phyloP scores from a whole-genome alignment of 139 green algal species.

The Coelastrella sp. region DNA sequence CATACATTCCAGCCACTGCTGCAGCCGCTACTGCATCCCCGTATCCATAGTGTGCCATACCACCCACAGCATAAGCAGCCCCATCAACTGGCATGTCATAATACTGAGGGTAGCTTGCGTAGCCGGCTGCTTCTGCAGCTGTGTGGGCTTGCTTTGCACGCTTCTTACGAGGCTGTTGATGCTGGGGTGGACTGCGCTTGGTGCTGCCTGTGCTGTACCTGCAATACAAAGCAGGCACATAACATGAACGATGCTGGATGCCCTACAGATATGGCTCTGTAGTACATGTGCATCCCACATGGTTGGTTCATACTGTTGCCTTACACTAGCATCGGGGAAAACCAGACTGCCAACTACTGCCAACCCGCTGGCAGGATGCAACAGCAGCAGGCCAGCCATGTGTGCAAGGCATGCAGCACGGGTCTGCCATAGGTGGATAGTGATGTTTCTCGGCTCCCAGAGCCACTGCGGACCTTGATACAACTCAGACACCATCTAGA shows the following conservation, averaged over 20 bases:
- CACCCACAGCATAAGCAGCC: background rate
- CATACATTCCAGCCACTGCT: background rate
- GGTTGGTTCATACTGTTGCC: too few relatives aligned
- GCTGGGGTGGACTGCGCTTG: background rate
- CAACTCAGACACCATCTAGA: too few relatives aligned
- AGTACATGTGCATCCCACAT: too few relatives aligned
- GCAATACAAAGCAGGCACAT: background rate
- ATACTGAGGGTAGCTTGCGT: background rate
- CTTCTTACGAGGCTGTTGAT: slow-evolving; percentile 33
- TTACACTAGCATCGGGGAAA: too few relatives aligned
- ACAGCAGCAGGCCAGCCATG: too few relatives aligned
- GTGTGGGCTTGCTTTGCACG: background rate
- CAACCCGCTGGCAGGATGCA: background rate
- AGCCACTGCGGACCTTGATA: too few relatives aligned
- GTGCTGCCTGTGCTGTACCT: background rate
- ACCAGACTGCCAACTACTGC: background rate
- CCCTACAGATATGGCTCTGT: too few relatives aligned
- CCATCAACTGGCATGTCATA: background rate
- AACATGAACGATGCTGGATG: background rate
- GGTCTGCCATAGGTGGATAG: too few relatives aligned
- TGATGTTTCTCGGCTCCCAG: too few relatives aligned
- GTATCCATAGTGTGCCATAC: background rate
- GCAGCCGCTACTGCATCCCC: background rate
- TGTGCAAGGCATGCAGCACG: too few relatives aligned
- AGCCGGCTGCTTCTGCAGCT: background rate